Base-by-base conservation (phyloP, 2,329 filamentous ascomycete genomes). In the Truncatella angustata region DNA sequence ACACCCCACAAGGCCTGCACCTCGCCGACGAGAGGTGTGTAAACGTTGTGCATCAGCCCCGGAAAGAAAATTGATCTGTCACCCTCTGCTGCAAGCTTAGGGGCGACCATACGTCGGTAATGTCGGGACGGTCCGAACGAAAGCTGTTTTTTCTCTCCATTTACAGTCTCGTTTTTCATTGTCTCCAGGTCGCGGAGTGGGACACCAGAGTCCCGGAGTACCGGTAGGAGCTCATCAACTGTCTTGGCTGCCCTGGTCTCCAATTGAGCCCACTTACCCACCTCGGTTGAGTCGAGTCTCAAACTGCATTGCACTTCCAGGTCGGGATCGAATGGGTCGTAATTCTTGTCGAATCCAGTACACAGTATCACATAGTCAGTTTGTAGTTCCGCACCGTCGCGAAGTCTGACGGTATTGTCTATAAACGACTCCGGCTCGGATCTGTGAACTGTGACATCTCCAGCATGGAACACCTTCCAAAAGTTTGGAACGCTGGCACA, bases 51-150 rank as follows among this genome's bases (percentile, higher is more conserved):
- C 14, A 68, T 64, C 32, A 62, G 54, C 4, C 68, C 69, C 2
- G 62, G 63, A 50, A 71, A 64, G 37, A 60, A 44, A 14, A 72
- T 58, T 0, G 63, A 66, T 2, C 67, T 60, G 50, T 72, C 66
- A 5, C 62, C 63, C 26, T 58, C 37, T 0, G 60, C 60, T 65
- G 64, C 64, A 1, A 67, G 52, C 50, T 60, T 55, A 48, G 55
- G 43, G 40, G 60, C 56, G 28, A 67, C 58, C 2, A 51, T 23
- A 14, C 36, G 35, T 24, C 51, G 24, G 32, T 53, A 53, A 30
- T 53, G 51, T 16, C 51, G 51, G 18, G 12, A 24, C 20, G 44
- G 37, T 4, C 44, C 44, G 16, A 35, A 23, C 16, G 45, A 18
- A 12, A 37, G 21, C 11, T 26, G 21, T 26, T 51, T 47, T 24